Evolutionary conservation across 1,284 basidiomycete genomes (phyloP).

Genomic region (Ceratobasidium theobromae): DNA sequence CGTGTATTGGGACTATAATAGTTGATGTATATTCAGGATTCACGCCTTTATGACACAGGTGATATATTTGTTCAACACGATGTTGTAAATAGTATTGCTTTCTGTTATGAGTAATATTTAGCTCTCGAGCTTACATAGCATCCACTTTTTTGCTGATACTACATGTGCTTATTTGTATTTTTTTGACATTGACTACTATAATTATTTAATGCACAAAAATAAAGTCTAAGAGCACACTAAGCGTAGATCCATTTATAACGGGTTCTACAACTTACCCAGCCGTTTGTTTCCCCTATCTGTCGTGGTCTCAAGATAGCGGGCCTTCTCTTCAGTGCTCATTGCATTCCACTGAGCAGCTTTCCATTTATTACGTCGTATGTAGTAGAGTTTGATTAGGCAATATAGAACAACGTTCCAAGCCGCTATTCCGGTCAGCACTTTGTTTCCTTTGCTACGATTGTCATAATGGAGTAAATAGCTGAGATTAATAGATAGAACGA

Average conservation of each 20-base stretch:
- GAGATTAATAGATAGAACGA: background rate
- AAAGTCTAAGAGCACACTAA: background rate
- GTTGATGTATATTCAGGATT: too few species aligned
- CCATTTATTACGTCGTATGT: slow-evolving; percentile 28
- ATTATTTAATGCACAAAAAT: slow-evolving; percentile 7
- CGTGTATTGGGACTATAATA: too few species aligned
- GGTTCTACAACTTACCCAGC: too few species aligned
- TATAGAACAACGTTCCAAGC: slow-evolving; percentile 28
- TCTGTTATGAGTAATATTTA: too few species aligned
- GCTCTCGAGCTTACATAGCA: too few species aligned
- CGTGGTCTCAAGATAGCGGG: slow-evolving; percentile 32
- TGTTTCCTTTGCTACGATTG: slow-evolving; percentile 30
- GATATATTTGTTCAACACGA: too few species aligned
- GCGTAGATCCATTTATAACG: background rate
- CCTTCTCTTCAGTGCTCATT: slow-evolving; percentile 29
- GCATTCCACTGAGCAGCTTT: slow-evolving; percentile 28
- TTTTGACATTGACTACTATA: too few species aligned
- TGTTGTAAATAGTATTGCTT: too few species aligned
- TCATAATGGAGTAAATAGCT: background rate
- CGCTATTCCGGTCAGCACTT: slow-evolving; percentile 8
- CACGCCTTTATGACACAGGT: too few species aligned
- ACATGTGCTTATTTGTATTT: too few species aligned
- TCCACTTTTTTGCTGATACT: too few species aligned
- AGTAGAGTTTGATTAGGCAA: slow-evolving; percentile 28
- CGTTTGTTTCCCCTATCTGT: slow-evolving; percentile 29